These are phyloP conservation scores for Quercus gilva DNA, from an alignment of 306 rosid species.

Conservation along the genomic window DNA sequence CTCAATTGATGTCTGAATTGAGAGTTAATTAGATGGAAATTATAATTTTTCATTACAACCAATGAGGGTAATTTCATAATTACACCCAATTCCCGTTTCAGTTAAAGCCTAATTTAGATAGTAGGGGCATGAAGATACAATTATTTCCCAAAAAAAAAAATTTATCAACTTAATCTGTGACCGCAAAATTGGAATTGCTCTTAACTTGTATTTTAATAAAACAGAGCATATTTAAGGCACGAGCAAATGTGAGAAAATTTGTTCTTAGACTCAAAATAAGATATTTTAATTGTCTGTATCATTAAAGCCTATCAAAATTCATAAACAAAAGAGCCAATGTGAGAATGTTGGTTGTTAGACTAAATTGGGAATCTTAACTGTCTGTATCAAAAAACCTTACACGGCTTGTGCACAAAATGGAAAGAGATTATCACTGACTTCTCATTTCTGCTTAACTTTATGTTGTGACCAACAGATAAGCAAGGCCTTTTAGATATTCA, in stretches of 20 bases:
- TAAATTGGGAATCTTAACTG: not conserved
- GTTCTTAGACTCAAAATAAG: not conserved
- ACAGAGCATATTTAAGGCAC: not conserved
- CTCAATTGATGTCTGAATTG: too few relatives aligned
- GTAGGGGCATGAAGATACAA: too few relatives aligned
- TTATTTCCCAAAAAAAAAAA: not conserved
- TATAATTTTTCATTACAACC: too few relatives aligned
- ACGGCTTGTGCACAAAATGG: not conserved
- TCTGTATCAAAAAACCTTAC: not conserved
- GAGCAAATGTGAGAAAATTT: not conserved
- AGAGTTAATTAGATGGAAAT: too few relatives aligned
- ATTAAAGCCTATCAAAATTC: not conserved
- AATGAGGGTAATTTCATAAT: too few relatives aligned
- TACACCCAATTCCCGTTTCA: too few relatives aligned
- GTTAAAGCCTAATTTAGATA: too few relatives aligned
- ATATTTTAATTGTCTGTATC: not conserved
- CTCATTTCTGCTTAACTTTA: constrained; percentile 24
- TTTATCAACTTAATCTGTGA: not conserved
- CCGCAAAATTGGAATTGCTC: not conserved
- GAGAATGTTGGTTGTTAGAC: not conserved
- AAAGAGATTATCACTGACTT: not conserved
- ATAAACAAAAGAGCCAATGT: not conserved
- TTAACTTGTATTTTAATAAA: not conserved
- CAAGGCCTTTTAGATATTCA: constrained; percentile 88
- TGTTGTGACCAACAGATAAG: constrained; percentile 74